A percentile compares a stretch with the other conserved stretches of the same genome.
phyloP scores from a whole-genome alignment of 1,139 yeast species.

The Yamadazyma siamensis region DNA sequence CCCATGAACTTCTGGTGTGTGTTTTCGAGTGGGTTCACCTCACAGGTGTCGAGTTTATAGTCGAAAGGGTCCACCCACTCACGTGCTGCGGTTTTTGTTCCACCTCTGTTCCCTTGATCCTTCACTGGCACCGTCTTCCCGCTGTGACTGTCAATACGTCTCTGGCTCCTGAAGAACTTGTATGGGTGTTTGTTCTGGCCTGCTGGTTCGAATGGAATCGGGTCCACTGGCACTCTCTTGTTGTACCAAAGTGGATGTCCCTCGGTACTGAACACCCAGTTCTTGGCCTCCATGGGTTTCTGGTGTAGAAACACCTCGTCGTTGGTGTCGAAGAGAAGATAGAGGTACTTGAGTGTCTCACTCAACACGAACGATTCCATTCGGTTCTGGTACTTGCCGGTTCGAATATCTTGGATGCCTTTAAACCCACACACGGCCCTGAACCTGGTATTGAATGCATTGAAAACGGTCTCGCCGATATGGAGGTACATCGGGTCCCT shows the following conservation, averaged over 20 bases:
- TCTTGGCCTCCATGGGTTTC: conserved; percentile 33
- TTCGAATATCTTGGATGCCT: conserved; percentile 68
- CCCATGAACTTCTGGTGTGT: conserved; percentile 17
- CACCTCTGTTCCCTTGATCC: too few relatives aligned
- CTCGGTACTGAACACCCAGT: conserved; percentile 82
- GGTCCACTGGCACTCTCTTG: too few relatives aligned
- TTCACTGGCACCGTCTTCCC: too few relatives aligned
- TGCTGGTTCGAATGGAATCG: too few relatives aligned
- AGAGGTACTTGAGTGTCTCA: conserved; percentile 83
- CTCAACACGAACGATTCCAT: conserved; percentile 92
- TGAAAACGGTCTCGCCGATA: conserved; percentile 64
- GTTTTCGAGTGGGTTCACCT: conserved; percentile 26
- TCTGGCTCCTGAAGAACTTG: too few relatives aligned
- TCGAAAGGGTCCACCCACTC: conserved; percentile 5
- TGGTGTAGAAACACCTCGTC: conserved; percentile 50
- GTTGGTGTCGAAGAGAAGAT: conserved; percentile 67
- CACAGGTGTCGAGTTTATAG: conserved; percentile 23
- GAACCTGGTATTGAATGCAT: conserved; percentile 50
- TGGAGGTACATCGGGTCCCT: conserved; percentile 79
- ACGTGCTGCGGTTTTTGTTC: too few relatives aligned
- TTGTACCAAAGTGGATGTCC: conserved; percentile 96
- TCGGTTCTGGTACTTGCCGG: conserved; percentile 64
- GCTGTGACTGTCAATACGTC: too few relatives aligned
- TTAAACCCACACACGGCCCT: conserved; percentile 73
- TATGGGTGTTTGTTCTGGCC: too few relatives aligned